phyloP scores from a whole-genome alignment of 179 eudicot species.

The Nepenthes alata region DNA sequence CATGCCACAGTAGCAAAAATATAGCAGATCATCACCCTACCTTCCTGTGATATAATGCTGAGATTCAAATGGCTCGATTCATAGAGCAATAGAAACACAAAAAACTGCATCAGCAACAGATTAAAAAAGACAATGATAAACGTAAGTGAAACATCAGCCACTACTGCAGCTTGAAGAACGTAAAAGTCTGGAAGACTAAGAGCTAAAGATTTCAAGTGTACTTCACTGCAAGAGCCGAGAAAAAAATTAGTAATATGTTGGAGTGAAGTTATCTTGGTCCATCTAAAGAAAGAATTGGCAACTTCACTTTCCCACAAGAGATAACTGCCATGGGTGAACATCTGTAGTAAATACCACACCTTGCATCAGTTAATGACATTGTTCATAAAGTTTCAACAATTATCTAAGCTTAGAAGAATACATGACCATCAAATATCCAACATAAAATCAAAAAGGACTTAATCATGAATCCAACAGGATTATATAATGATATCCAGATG shows the following conservation, averaged over 20 bases:
- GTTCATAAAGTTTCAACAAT: constrained; percentile 8
- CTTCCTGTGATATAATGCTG: too few species aligned
- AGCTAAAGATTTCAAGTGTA: constrained; percentile 15
- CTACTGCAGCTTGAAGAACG: constrained; percentile 10
- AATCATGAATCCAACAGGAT: constrained; percentile 14
- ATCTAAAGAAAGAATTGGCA: constrained; percentile 8
- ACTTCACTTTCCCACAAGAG: constrained; percentile 22
- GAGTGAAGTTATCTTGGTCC: constrained; percentile 7
- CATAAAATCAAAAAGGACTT: constrained; percentile 9
- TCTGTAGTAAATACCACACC: constrained; percentile 25
- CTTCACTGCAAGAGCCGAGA: constrained; percentile 25
- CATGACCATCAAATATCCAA: constrained; percentile 20
- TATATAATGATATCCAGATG: constrained; percentile 9
- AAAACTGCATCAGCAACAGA: too few species aligned
- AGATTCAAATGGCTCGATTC: too few species aligned
- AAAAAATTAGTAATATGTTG: constrained; percentile 15
- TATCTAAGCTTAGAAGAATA: constrained; percentile 9
- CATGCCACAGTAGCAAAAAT: too few species aligned
- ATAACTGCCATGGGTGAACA: constrained; percentile 16
- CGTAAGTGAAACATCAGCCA: neutral
- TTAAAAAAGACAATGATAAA: neutral
- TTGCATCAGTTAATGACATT: constrained; percentile 14
- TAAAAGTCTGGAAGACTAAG: constrained; percentile 8
- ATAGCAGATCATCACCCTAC: too few species aligned
- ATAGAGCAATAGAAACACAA: too few species aligned